Conservation (phyloP, 306 rosid genomes). For the Sechiopsis laciniata region DNA sequence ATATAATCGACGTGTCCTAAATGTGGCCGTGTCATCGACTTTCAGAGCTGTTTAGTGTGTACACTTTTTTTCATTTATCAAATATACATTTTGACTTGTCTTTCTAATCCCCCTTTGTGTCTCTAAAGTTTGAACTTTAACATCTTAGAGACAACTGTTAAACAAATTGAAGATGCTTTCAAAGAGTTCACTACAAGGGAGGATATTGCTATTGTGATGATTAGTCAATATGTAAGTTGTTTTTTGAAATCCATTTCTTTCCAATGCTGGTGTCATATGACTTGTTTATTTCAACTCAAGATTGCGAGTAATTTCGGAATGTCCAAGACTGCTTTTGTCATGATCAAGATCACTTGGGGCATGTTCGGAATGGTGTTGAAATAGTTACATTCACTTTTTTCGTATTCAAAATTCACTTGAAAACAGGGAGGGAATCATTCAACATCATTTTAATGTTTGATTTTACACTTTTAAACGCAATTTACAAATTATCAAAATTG, state of each 20-base stretch:
- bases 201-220: constrained; percentile 74
- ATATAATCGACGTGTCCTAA: no score
- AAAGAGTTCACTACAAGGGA: constrained; percentile 83
- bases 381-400: no score
- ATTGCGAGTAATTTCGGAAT: no score
- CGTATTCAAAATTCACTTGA: no score
- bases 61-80: constrained; percentile 22
- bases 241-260: constrained; percentile 4
- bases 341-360: no score
- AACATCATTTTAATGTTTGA: no score
- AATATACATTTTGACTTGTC: not conserved
- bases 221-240: constrained; percentile 88
- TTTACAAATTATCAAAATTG: no score
- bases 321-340: no score
- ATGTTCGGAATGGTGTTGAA: no score
- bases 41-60: constrained; percentile 72
- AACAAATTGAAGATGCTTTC: constrained; percentile 91
- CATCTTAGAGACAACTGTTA: constrained; percentile 70
- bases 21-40: no score
- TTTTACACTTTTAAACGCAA: no score
- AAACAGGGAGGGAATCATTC: no score
- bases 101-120: not conserved
- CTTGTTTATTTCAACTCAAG: not conserved
- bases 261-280: not conserved
- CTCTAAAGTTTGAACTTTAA: not conserved